phyloP scores from a whole-genome alignment of 345 rosid species.

The Eucalyptus grandis region DNA sequence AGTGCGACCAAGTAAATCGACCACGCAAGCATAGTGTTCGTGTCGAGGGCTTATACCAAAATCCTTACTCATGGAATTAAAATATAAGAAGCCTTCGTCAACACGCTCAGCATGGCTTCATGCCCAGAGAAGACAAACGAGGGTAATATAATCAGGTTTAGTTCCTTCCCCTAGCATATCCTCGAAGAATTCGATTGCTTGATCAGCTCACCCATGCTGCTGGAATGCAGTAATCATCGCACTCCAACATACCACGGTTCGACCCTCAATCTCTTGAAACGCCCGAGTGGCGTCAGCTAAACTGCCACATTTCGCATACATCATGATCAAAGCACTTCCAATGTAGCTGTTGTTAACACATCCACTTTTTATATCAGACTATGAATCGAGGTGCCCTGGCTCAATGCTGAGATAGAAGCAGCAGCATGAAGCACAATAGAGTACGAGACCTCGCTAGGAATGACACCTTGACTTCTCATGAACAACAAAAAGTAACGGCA shows the following conservation, averaged over 20 bases:
- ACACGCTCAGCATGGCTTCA: conserved; percentile 24
- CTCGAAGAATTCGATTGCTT: conserved; percentile 12
- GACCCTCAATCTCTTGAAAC: conserved; percentile 17
- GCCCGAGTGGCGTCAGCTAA: conserved; percentile 6
- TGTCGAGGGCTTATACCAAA: conserved; percentile 16
- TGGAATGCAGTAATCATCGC: conserved; percentile 26
- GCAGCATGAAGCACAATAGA: conserved; percentile 20
- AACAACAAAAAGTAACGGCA: conserved; percentile 15
- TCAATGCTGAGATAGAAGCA: conserved; percentile 13
- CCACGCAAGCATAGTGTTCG: conserved; percentile 30
- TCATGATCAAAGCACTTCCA: conserved; percentile 14
- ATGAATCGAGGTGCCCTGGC: conserved; percentile 20
- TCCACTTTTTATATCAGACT: conserved; percentile 16
- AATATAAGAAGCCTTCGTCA: conserved; percentile 20
- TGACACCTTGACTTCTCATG: conserved; percentile 11
- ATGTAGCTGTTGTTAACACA: conserved; percentile 2
- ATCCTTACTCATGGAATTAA: conserved; percentile 18
- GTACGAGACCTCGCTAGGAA: conserved; percentile 20
- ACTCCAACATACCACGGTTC: conserved; percentile 25
- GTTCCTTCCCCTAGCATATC: conserved; percentile 20
- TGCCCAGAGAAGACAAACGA: conserved; percentile 20
- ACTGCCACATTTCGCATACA: conserved; percentile 25
- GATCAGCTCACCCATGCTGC: conserved; percentile 26
- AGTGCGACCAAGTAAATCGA: conserved; percentile 27
- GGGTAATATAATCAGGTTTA: conserved; percentile 16